phyloP scores from a whole-genome alignment of 2,329 filamentous ascomycete species.

The Blastomyces silverae region DNA sequence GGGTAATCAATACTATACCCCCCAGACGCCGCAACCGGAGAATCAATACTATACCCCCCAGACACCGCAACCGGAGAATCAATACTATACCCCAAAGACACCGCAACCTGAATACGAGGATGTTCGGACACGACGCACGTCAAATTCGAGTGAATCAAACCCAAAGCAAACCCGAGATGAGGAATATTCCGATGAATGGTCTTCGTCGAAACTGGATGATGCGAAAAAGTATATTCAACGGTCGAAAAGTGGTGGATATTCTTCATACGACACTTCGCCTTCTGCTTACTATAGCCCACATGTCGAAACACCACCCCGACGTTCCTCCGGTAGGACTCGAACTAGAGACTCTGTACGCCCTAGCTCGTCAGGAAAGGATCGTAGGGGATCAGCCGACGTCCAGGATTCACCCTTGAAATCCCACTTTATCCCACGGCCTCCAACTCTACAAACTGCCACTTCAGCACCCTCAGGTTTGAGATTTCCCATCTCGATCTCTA shows the following conservation, averaged over 20 bases:
- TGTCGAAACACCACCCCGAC: slow-evolving; percentile 30
- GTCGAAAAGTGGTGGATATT: slow-evolving; percentile 25
- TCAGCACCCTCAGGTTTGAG: slow-evolving; percentile 28
- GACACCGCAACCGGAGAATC: slow-evolving; percentile 22
- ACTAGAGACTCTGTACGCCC: slow-evolving; percentile 20
- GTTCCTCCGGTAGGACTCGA: slow-evolving; percentile 29
- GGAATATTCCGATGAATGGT: slow-evolving; percentile 26
- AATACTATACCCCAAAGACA: slow-evolving; percentile 24
- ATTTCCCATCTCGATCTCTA: slow-evolving; percentile 23
- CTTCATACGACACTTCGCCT: slow-evolving; percentile 26
- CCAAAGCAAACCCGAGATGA: slow-evolving; percentile 26
- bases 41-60: slow-evolving; percentile 24
- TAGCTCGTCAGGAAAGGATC: slow-evolving; percentile 20
- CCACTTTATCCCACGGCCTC: slow-evolving; percentile 27
- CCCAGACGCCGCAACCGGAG: slow-evolving; percentile 21
- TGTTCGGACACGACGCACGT: slow-evolving; percentile 20
- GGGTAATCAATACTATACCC: slow-evolving; percentile 24
- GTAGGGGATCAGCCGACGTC: slow-evolving; percentile 27
- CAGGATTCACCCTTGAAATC: slow-evolving; percentile 30
- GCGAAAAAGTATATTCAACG: slow-evolving; percentile 38
- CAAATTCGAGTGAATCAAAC: slow-evolving; percentile 25
- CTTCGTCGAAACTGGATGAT: slow-evolving; percentile 31
- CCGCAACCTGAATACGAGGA: slow-evolving; percentile 10
- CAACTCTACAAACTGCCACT: slow-evolving; percentile 33
- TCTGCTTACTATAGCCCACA: slow-evolving; percentile 29